Conservation (phyloP, 163 green algal species). For the Scenedesmus sp. region DNA sequence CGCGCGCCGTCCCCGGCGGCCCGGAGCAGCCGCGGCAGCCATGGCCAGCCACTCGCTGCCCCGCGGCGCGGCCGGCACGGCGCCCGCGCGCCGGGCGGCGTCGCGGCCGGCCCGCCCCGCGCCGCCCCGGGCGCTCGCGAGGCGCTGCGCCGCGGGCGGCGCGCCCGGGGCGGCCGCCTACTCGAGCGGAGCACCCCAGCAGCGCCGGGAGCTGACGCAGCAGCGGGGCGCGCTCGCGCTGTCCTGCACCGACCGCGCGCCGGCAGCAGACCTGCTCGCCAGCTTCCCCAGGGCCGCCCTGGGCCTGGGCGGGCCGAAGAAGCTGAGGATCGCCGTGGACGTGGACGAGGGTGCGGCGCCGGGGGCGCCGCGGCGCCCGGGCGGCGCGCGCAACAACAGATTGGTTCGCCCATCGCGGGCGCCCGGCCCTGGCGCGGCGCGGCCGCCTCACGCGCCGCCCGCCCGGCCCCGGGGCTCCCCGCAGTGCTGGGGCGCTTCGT, state of each 20-base stretch:
- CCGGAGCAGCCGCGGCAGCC: background rate
- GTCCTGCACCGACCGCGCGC: constrained; percentile 10
- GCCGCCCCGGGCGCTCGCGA: too few species aligned
- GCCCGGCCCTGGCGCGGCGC: too few species aligned
- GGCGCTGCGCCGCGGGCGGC: too few species aligned
- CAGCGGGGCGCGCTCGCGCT: constrained; percentile 30
- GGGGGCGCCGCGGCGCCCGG: too few species aligned
- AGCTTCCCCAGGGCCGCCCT: background rate
- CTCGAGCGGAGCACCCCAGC: background rate
- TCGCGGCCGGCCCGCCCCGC: too few species aligned
- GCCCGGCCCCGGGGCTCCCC: background rate
- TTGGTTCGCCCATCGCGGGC: too few species aligned
- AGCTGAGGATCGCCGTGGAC: constrained; percentile 60
- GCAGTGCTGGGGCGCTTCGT: constrained; percentile 92
- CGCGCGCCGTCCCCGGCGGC: background rate
- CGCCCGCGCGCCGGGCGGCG: too few species aligned
- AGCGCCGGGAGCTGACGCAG: constrained; percentile 32
- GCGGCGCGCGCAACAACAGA: too few species aligned
- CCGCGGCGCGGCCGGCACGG: too few species aligned
- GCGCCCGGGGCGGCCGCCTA: too few species aligned
- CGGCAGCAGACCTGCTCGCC: constrained; percentile 26
- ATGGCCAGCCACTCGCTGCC: background rate
- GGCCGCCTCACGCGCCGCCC: too few species aligned
- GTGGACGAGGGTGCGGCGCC: constrained; percentile 66
- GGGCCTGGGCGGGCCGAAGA: background rate